Conservation (phyloP, 768 basidiomycete genomes). For the Boletus edulis region DNA sequence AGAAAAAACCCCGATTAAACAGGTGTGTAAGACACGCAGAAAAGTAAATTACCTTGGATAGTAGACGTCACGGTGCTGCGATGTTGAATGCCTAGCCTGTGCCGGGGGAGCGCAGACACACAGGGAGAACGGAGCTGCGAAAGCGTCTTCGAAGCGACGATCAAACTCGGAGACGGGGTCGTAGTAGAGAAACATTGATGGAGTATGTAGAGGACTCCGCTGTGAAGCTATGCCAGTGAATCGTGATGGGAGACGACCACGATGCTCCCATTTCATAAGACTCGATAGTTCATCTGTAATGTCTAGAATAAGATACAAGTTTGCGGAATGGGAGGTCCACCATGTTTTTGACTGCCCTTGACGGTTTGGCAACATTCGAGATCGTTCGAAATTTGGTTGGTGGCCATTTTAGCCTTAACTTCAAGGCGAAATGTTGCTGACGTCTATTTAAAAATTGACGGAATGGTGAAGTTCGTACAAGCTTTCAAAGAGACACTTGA, state of each 20-base stretch:
- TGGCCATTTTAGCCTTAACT: no score
- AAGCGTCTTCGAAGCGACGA: conserved; percentile 15
- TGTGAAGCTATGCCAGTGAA: not conserved
- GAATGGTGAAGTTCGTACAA: not conserved
- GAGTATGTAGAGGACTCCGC: no score
- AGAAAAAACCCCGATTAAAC: not conserved
- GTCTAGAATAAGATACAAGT: not conserved
- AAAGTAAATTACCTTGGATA: conserved; percentile 20
- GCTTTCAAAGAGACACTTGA: no score
- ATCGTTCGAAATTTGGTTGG: not conserved
- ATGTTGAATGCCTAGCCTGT: not conserved
- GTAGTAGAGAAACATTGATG: no score
- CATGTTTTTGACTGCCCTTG: not conserved
- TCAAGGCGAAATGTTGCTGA: not conserved
- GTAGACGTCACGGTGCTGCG: not conserved
- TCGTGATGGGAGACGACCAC: not conserved
- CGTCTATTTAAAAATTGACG: not conserved
- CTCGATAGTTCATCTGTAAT: not conserved
- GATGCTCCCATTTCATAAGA: conserved; percentile 5
- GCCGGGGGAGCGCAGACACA: not conserved
- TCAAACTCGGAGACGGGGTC: no score
- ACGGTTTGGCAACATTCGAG: conserved; percentile 8
- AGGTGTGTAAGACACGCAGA: not conserved
- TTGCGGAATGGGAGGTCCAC: not conserved
- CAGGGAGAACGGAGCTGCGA: conserved; percentile 16